phyloP scores from a whole-genome alignment of 2,329 filamentous ascomycete species.

The Podosphaera xanthii region DNA sequence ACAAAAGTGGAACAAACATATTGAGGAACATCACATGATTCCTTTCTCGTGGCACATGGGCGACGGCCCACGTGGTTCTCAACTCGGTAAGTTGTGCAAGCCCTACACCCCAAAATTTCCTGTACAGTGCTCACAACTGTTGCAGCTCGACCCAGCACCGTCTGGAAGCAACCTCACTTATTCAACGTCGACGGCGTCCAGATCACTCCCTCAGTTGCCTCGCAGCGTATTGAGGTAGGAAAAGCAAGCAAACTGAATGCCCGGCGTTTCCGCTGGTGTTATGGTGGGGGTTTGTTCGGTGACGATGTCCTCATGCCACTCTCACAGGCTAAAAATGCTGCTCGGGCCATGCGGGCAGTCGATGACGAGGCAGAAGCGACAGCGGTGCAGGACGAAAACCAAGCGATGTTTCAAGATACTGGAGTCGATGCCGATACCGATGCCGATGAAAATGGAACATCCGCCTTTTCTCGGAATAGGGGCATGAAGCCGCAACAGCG shows the following conservation, averaged over 20 bases:
- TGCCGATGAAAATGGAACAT: background rate
- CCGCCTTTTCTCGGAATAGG: too few relatives aligned
- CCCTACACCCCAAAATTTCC: background rate
- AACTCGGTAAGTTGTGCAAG: slow-evolving; percentile 6
- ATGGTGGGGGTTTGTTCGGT: background rate
- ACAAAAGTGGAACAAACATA: slow-evolving; percentile 23
- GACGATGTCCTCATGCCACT: background rate
- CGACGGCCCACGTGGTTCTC: slow-evolving; percentile 29
- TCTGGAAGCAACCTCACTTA: slow-evolving; percentile 13
- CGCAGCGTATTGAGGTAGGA: slow-evolving; percentile 26
- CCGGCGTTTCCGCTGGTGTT: slow-evolving; percentile 5
- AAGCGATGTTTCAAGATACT: background rate
- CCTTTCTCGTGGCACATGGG: slow-evolving; percentile 34
- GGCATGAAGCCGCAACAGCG: too few relatives aligned
- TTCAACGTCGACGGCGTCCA: slow-evolving; percentile 28
- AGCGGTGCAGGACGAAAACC: background rate
- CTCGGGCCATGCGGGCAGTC: background rate
- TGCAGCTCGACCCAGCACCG: slow-evolving; percentile 4
- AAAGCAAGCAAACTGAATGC: slow-evolving; percentile 9
- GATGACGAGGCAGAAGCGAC: background rate
- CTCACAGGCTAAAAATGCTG: background rate
- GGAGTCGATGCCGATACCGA: background rate
- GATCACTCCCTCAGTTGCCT: slow-evolving; percentile 30
- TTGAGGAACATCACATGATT: slow-evolving; percentile 29
- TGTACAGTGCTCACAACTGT: slow-evolving; percentile 2